phyloP scores from a whole-genome alignment of 352 stramenopile genomes.

The Stephanocyclus meneghinianus region DNA sequence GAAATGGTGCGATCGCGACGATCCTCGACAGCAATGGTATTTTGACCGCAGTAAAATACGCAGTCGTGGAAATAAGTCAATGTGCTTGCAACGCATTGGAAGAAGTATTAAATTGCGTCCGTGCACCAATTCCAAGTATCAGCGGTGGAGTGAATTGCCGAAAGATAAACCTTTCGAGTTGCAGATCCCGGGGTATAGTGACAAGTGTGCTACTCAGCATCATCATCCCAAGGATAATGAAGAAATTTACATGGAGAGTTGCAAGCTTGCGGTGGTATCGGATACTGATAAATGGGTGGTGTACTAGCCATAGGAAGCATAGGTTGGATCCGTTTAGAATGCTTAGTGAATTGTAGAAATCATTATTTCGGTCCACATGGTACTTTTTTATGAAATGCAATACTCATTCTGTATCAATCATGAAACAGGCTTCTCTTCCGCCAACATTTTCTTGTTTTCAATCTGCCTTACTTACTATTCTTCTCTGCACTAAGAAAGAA shows the following conservation, averaged over 20 bases:
- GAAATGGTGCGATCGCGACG: slow-evolving; percentile 1
- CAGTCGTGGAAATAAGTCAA: slow-evolving; percentile 9
- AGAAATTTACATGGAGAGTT: slow-evolving; percentile 13
- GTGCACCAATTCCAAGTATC: not conserved
- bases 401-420: too few species aligned
- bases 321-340: not conserved
- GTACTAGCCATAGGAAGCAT: slow-evolving; percentile 1
- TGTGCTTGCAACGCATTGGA: slow-evolving; percentile 9
- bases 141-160: slow-evolving; percentile 15
- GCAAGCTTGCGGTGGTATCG: slow-evolving; percentile 11
- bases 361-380: too few species aligned
- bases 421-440: too few species aligned
- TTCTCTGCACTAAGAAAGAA: slow-evolving; percentile 59
- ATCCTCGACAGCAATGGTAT: slow-evolving; percentile 11
- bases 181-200: slow-evolving; percentile 19
- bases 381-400: too few species aligned
- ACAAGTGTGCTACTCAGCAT: slow-evolving; percentile 20
- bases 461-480: not conserved
- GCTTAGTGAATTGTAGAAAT: not conserved
- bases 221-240: slow-evolving; percentile 19
- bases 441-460: not conserved
- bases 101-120: slow-evolving; percentile 7
- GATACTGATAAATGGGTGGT: slow-evolving; percentile 16
- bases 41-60: slow-evolving; percentile 12
- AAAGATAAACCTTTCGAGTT: slow-evolving; percentile 17